A percentile compares a stretch with the other conserved stretches of the same genome.
These are phyloP conservation scores for Furcasterigmium furcatum DNA, from an alignment of 2,329 filamentous ascomycete genomes.

Conservation along the genomic window DNA sequence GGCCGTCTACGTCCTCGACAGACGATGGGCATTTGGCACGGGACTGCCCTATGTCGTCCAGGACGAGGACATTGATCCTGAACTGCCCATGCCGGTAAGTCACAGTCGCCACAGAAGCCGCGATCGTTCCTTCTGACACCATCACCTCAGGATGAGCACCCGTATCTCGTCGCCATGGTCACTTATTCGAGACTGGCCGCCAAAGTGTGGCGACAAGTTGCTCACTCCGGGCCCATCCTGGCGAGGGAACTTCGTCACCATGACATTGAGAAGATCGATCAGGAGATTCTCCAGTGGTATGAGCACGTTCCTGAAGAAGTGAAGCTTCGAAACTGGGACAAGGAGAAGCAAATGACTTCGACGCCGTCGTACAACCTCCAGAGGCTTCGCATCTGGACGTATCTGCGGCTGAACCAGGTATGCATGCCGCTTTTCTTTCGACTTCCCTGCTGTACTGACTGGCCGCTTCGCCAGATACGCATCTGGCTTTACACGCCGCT, in stretches of 20 bases:
- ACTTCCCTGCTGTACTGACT: neutral
- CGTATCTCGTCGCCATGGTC: slow-evolving; percentile 82
- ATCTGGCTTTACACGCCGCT: slow-evolving; percentile 87
- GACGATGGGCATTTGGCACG: slow-evolving; percentile 86
- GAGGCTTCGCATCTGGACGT: slow-evolving; percentile 78
- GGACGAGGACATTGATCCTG: slow-evolving; percentile 80
- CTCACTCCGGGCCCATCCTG: slow-evolving; percentile 61
- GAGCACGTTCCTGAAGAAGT: slow-evolving; percentile 64
- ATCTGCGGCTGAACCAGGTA: slow-evolving; percentile 78
- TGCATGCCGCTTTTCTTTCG: neutral
- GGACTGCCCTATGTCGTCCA: slow-evolving; percentile 83
- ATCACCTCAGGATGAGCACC: slow-evolving; percentile 44
- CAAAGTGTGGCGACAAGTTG: slow-evolving; percentile 81
- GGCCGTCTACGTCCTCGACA: slow-evolving; percentile 81
- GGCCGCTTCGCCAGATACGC: slow-evolving; percentile 51
- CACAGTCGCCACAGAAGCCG: neutral
- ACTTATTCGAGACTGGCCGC: slow-evolving; percentile 78
- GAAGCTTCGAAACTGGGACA: slow-evolving; percentile 56
- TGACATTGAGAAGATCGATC: slow-evolving; percentile 78
- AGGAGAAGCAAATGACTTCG: slow-evolving; percentile 47
- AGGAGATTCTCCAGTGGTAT: slow-evolving; percentile 85
- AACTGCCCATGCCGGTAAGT: slow-evolving; percentile 73
- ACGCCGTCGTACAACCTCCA: slow-evolving; percentile 63
- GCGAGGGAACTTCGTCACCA: slow-evolving; percentile 64
- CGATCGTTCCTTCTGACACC: slow-evolving; percentile 16